These are phyloP conservation scores for Phytophthora pinifolia DNA, from an alignment of 352 stramenopile species.

Conservation along the genomic window DNA sequence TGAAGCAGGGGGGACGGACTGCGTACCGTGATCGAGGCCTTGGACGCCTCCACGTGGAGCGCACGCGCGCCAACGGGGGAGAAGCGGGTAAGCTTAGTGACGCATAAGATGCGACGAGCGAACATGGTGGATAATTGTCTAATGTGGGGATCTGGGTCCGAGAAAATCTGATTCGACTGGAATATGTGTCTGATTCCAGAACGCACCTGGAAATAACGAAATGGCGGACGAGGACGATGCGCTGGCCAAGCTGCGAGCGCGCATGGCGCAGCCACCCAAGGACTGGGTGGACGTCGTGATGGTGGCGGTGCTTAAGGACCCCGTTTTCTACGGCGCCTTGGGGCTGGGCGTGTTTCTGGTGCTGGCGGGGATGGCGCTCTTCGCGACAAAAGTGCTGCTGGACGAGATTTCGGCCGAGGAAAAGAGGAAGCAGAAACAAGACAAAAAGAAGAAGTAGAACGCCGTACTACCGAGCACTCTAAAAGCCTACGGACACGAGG, in stretches of 20 bases:
- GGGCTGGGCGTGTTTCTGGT: constrained; percentile 44
- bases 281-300: constrained; percentile 69
- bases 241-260: constrained; percentile 38
- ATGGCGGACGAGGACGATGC: constrained; percentile 16
- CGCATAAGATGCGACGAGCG: constrained; percentile 20
- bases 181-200: background rate
- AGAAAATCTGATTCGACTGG: constrained; percentile 3
- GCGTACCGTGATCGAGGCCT: constrained; percentile 55
- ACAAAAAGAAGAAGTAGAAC: constrained; percentile 28
- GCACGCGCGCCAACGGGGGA: constrained; percentile 22
- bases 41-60: constrained; percentile 65
- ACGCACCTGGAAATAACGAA: too few relatives aligned
- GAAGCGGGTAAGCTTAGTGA: constrained; percentile 21
- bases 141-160: too few relatives aligned
- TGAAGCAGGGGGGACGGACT: too few relatives aligned
- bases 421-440: constrained; percentile 20
- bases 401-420: constrained; percentile 61
- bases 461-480: constrained; percentile 22
- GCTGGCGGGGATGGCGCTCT: constrained; percentile 52
- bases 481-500: constrained; percentile 4
- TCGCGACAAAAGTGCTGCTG: constrained; percentile 61
- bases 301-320: constrained; percentile 59
- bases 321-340: constrained; percentile 56
- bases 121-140: constrained; percentile 15
- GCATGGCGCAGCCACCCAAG: constrained; percentile 54